Evolutionary conservation across 2,329 filamentous ascomycete genomes (phyloP), one percentile per base, ranked within the genome.

Genomic region (Neofusicoccum kwambonambiense): DNA sequence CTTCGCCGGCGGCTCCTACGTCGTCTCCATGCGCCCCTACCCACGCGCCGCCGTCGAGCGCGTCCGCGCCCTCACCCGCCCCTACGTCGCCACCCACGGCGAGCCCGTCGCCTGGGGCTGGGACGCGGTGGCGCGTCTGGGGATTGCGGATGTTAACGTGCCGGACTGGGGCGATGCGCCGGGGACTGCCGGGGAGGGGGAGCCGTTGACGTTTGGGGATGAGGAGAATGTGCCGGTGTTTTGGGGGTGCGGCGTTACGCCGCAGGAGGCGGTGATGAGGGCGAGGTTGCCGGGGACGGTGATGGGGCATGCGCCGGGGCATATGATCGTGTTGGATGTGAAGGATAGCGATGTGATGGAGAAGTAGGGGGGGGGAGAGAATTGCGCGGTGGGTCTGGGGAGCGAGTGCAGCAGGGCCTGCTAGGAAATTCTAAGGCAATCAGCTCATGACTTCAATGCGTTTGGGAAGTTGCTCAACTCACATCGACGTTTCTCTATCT

Each of bases 101-200:
- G 87, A 89, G 75, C 86, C 86, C 1, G 77, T 90, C 13, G 86
- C 84, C 3, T 90, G 86, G 86, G 87, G 86, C 0, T 90, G 86
- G 86, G 82, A 87, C 3, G 84, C 81, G 0, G 73, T 84, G 9
- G 70, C 74, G 67, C 69, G 69, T 37, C 69, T 90, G 50, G 87
- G 87, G 0, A 86, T 90, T 64, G 58, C 68, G 52, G 80, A 88
- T 71, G 77, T 88, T 9, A 74, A 80, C 47, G 65, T 49, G 7
- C 84, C 84, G 1, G 82, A 89, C 60, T 90, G 84, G 82, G 87
- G 87, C 0, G 84, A 88, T 65, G 66, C 67, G 3, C 80, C 81
- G 4, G 64, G 76, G 5, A 73, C 75, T 12, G 51, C 70, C 15
- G 73, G 79, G 35, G 84, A 82, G 0, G 54, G n/a, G 39, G 79